Base-by-base conservation (phyloP, 352 stramenopile genomes). In the Detonula confervacea region DNA sequence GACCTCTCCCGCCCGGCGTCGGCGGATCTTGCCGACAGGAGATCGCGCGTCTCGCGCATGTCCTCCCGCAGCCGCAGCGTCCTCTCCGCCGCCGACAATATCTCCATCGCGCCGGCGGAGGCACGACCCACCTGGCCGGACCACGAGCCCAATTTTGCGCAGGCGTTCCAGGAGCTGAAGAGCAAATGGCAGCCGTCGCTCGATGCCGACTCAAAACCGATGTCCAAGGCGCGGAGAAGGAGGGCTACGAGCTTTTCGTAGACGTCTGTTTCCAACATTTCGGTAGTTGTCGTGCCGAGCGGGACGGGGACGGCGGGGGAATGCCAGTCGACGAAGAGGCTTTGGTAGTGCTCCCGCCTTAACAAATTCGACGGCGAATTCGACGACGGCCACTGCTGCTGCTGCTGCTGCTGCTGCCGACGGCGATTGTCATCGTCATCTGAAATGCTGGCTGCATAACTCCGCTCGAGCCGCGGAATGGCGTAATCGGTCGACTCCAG, bases 121-220 rank as follows among this genome's bases (percentile, higher is more conserved):
- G 73, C 29, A 16, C 65, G 59, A 11, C 64, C 60, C 9, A 73
- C 56, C 73, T 62, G 77, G 20, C 57, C n/a, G 12, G 33, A 74
- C 74, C 73, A 84, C 16, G 65, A 74, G 55, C 24, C 30, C 4
- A 84, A 54, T 35, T 90, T 90, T 16, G 57, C 80, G 0, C 81
- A 64, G 7, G 78, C 79, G 73, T 91, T 92, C 87, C 87, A 94
- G 9, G 87, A 64, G 14, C 86, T 83, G 69, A 91, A 91, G 11
- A 94, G 47, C 16, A 94, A 70, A 65, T 91, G 75, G 30, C 86
- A 84, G 25, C 77, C 63, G 68, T 94, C 89, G 5, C 66, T n/a
- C 39, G 37, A 20, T 18, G 82, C 70, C 46, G 72, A 68, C 33
- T 66, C 27, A 54, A 93, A 89, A 22, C 86, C 87, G 46, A 88